These are phyloP conservation scores for Guadua angustifolia DNA, from an alignment of 176 grass and related monocot species.

Conservation along the genomic window DNA sequence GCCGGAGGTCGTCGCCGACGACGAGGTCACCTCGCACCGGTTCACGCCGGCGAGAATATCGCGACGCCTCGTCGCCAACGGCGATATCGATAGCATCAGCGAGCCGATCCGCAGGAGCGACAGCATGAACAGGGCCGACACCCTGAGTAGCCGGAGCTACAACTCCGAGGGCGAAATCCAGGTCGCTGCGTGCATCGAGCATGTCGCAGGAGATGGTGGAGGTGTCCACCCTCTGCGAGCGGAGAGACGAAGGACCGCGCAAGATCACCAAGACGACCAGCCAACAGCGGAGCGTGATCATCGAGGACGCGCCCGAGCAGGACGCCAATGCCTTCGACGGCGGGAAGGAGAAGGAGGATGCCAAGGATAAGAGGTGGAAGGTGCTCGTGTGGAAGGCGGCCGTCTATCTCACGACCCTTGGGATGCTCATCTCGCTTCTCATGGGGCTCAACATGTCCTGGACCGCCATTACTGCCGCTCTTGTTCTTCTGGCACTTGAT, in stretches of 20 bases:
- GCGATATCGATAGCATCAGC: conserved; percentile 42
- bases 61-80: conserved; percentile 52
- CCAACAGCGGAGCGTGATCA: conserved; percentile 56
- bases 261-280: conserved; percentile 59
- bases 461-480: conserved; percentile 85
- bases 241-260: conserved; percentile 47
- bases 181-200: conserved; percentile 47
- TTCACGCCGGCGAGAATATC: conserved; percentile 91
- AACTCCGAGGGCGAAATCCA: conserved; percentile 82
- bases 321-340: background rate
- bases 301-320: conserved; percentile 50
- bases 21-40: conserved; percentile 79
- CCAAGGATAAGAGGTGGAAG: conserved; percentile 64
- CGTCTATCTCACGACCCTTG: conserved; percentile 79
- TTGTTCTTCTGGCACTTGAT: conserved; percentile 84
- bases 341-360: conserved; percentile 29
- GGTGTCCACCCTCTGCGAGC: conserved; percentile 56
- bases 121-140: conserved; percentile 43
- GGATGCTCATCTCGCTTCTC: conserved; percentile 80
- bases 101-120: conserved; percentile 49
- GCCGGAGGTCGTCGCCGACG: conserved; percentile 57
- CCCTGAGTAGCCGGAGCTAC: conserved; percentile 60
- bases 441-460: conserved; percentile 97
- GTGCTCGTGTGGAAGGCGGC: conserved; percentile 71
- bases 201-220: conserved; percentile 60